Base-by-base conservation (phyloP, 2,329 filamentous ascomycete genomes). In the Stagonosporopsis tanaceti region DNA sequence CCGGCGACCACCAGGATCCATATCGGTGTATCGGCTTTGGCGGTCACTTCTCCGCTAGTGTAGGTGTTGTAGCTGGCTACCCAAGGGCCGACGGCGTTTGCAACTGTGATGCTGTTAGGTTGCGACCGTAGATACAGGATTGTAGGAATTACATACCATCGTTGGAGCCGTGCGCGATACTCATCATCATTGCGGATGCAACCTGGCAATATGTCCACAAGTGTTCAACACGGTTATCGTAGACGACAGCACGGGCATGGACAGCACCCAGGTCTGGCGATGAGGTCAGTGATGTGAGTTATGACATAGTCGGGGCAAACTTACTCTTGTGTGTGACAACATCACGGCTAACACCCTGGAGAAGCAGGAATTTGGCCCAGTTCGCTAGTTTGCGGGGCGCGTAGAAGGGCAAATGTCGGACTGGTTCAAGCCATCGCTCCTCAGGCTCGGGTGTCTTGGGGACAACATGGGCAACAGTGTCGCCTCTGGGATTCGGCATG, bases 91-190 rank as follows among this genome's bases (percentile, higher is more conserved):
- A 69, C 65, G 1, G 63, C 85, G 68, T 85, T 89, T 64, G 84
- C 79, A 20, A 89, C 84, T 53, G 8, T 1, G 15, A 14, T 3
- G 15, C 3, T 6, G 28, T 53, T 20, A 53, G 50, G 12, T 32
- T 1, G 7, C 6, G 14, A 15, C 1, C 6, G 4, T 12, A 7
- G 2, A 11, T 22, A n/a, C 6, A 7, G 22, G 5, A 3, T 15
- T 3, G 7, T 4, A 2, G 6, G 11, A 8, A 2, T 14, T 8
- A 17, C 50, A 22, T 37, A 54, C 44, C 53, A 59, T 89, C 87
- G 72, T 89, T 89, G 64, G 86, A 85, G n/a, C 87, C 87, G 76
- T 90, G 89, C 1, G 88, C 87, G 67, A 91, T 91, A 2, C 87
- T 90, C 28, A 88, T 88, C 56, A 88, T 90, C 78, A 87, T 89